Evolutionary conservation across 116 monocot genomes (phyloP).

Genomic region (Zostera marina): DNA sequence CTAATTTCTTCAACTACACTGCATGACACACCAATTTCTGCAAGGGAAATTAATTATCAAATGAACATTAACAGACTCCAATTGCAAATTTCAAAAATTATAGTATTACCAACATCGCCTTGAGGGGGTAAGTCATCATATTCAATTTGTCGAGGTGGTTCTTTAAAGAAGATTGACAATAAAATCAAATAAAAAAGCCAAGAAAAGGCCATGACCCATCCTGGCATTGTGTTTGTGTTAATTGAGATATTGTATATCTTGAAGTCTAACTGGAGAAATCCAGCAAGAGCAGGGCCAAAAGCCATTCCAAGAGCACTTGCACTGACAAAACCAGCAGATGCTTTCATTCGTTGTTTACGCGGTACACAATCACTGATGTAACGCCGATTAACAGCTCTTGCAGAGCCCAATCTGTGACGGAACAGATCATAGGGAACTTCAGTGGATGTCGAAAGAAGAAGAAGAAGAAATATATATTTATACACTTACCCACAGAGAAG

Average conservation of each 20-base stretch:
- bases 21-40: conserved; percentile 9
- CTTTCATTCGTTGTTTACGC: conserved; percentile 64
- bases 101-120: conserved; percentile 9
- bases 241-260: conserved; percentile 47
- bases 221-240: conserved; percentile 57
- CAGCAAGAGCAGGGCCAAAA: conserved; percentile 88
- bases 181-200: conserved; percentile 61
- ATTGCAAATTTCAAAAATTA: not conserved
- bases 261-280: conserved; percentile 60
- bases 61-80: not conserved
- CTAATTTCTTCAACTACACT: conserved; percentile 31
- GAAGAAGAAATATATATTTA: not conserved
- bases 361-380: conserved; percentile 92
- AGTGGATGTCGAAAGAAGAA: no score
- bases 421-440: no score
- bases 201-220: conserved; percentile 74
- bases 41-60: conserved; percentile 4
- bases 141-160: conserved; percentile 30
- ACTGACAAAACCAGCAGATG: conserved; percentile 91
- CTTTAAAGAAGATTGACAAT: conserved; percentile 61
- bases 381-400: conserved; percentile 77
- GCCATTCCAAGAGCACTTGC: conserved; percentile 95
- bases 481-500: conserved; percentile 68
- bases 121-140: conserved; percentile 8
- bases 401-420: conserved; percentile 64